A percentile compares a stretch with the other conserved stretches of the same genome.
Evolutionary conservation across 2,329 filamentous ascomycete genomes (phyloP).

Genomic region (Dothidotthia symphoricarpi): DNA sequence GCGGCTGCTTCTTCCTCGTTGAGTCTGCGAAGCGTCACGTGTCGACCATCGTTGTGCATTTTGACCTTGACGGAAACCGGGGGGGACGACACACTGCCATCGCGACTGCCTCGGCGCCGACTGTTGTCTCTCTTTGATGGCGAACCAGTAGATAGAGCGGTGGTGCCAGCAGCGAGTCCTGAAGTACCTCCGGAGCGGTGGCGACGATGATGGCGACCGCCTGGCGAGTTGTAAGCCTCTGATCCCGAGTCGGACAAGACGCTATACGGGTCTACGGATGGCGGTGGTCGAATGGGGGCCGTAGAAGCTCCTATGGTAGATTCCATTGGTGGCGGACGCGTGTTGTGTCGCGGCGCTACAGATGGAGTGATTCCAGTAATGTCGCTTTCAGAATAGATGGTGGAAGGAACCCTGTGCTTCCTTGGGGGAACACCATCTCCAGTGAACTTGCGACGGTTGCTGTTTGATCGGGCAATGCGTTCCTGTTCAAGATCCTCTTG

Average conservation of each 20-base stretch:
- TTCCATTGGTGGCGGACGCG: slow-evolving; percentile 28
- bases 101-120: slow-evolving; percentile 33
- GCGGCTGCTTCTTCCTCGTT: slow-evolving; percentile 63
- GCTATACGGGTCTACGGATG: slow-evolving; percentile 33
- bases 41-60: slow-evolving; percentile 62
- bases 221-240: slow-evolving; percentile 39
- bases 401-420: slow-evolving; percentile 33
- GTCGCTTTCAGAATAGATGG: slow-evolving; percentile 47
- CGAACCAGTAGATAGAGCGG: slow-evolving; percentile 28
- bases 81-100: slow-evolving; percentile 54
- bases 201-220: slow-evolving; percentile 36
- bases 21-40: slow-evolving; percentile 61
- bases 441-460: slow-evolving; percentile 62
- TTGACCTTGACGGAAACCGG: slow-evolving; percentile 64
- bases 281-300: slow-evolving; percentile 35
- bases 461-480: slow-evolving; percentile 52
- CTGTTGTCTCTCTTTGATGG: slow-evolving; percentile 30
- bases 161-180: slow-evolving; percentile 24
- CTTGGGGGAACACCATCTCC: slow-evolving; percentile 58
- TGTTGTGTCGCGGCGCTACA: slow-evolving; percentile 38
- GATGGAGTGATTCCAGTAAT: slow-evolving; percentile 47
- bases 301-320: slow-evolving; percentile 32
- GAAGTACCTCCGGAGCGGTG: slow-evolving; percentile 29
- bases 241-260: slow-evolving; percentile 45
- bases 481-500: slow-evolving; percentile 55